Evolutionary conservation across 164 flowering plant genomes (phyloP), one percentile per base, ranked within the genome.

Genomic region (Pachysandra terminalis): DNA sequence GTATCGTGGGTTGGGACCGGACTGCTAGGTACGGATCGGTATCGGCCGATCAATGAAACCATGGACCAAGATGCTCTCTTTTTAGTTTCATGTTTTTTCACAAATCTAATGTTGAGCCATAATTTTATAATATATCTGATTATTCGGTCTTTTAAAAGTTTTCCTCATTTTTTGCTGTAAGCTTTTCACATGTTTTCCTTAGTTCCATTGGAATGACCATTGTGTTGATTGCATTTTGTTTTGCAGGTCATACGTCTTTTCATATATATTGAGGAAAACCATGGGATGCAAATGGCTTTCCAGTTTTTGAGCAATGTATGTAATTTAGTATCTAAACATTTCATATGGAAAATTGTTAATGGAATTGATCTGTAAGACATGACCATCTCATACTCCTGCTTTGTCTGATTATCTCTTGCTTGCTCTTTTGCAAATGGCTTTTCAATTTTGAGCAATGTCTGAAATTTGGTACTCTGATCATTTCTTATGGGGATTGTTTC

Each of bases 171-270:
- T 3, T 32, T 32, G 37, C 37, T 32, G 37, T 32, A 32, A 3
- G 37, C 37, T 32, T 32, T 32, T 32, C 3, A 32, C 7, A 32
- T 32, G 37, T 32, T 32, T 32, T 32, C 37, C 37, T 32, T 32
- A 32, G 37, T 7, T 32, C 7, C 37, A 32, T 32, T 7, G 7
- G 37, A 32, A 32, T 45, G 51, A 12, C 24, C 45, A 59, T 45
- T 23, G 49, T 49, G n/a, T 19, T 73, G 59, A 14, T 27, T 51
- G 27, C 27, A 63, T 53, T 61, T 40, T 52, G 19, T 70, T 75
- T 73, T 79, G 83, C 95, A 96, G 99, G 83, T 91, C 56, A 90
- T 89, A 72, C 90, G 89, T 0, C 88, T 96, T 56, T 96, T 93
- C 77, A 69, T 79, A 35, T 84, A 86, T 72, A 81, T 91, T 37